These are phyloP conservation scores for Aspergillus piperis DNA, from an alignment of 2,329 filamentous ascomycete species.

Conservation along the genomic window DNA sequence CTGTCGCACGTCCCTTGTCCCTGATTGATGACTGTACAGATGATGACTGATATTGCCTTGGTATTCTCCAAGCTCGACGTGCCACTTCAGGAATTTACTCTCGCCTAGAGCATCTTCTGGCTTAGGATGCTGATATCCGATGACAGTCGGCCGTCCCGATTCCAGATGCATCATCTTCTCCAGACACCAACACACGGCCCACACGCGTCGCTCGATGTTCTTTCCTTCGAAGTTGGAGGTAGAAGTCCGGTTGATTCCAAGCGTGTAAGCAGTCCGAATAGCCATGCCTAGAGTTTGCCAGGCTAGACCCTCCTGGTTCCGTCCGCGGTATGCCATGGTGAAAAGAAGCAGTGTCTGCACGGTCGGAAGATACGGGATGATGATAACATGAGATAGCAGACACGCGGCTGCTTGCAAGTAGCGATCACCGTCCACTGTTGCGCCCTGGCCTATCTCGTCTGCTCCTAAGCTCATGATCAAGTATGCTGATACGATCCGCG, in stretches of 20 bases:
- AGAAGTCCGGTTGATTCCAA: slow-evolving; percentile 14
- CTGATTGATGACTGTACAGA: slow-evolving; percentile 13
- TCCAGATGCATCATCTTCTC: slow-evolving; percentile 19
- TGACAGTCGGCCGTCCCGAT: slow-evolving; percentile 13
- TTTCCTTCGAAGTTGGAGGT: not conserved
- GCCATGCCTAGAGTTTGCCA: slow-evolving; percentile 20
- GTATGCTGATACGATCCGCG: slow-evolving; percentile 10
- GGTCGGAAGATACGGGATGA: slow-evolving; percentile 16
- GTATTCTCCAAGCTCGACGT: slow-evolving; percentile 13
- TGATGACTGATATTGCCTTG: slow-evolving; percentile 19
- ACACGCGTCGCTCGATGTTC: slow-evolving; percentile 8
- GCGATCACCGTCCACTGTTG: slow-evolving; percentile 13
- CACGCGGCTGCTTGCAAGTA: slow-evolving; percentile 17
- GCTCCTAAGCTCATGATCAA: slow-evolving; percentile 15
- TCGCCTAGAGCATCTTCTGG: not conserved
- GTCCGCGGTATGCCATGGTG: slow-evolving; percentile 14
- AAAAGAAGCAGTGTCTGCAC: slow-evolving; percentile 17
- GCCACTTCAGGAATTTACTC: slow-evolving; percentile 12
- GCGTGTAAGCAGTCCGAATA: slow-evolving; percentile 17
- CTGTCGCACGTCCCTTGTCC: slow-evolving; percentile 10
- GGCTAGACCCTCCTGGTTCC: slow-evolving; percentile 17
- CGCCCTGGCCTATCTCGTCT: slow-evolving; percentile 12
- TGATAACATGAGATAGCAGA: slow-evolving; percentile 14
- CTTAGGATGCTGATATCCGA: slow-evolving; percentile 5
- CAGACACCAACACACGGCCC: slow-evolving; percentile 16